Evolutionary conservation across 305 asterid genomes (phyloP).

Genomic region (Fraxinus baroniana): DNA sequence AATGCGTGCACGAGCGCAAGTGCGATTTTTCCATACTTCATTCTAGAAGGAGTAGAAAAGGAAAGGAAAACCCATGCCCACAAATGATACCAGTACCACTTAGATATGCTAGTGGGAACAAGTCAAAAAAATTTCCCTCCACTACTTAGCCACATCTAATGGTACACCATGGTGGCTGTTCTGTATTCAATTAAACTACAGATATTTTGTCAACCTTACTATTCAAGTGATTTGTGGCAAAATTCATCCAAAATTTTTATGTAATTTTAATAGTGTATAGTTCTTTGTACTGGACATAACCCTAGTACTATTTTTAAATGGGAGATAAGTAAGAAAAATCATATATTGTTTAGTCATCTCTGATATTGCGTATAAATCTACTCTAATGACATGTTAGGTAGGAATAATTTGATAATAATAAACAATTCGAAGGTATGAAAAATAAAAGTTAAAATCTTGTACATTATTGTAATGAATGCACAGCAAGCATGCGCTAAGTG

Average conservation of each 20-base stretch:
- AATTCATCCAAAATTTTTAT: background rate
- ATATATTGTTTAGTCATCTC: background rate
- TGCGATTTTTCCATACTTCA: background rate
- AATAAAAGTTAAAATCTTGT: background rate
- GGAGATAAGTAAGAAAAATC: background rate
- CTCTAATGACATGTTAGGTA: background rate
- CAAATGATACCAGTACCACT: background rate
- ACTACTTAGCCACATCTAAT: background rate
- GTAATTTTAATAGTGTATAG: background rate
- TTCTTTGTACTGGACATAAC: background rate
- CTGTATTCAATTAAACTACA: background rate
- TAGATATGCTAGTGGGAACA: background rate
- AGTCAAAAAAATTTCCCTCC: background rate
- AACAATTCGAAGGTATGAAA: background rate
- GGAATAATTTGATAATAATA: background rate
- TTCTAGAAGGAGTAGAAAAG: slow-evolving; percentile 25
- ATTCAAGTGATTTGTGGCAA: background rate
- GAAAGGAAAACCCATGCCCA: background rate
- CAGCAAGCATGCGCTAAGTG: background rate
- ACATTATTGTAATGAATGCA: background rate
- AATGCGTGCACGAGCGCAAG: background rate
- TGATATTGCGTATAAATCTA: background rate
- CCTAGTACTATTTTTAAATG: no score
- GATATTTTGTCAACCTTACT: background rate
- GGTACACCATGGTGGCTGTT: background rate